phyloP scores from a whole-genome alignment of 2,329 filamentous ascomycete genomes.

The Torrubiella hemipterigena region DNA sequence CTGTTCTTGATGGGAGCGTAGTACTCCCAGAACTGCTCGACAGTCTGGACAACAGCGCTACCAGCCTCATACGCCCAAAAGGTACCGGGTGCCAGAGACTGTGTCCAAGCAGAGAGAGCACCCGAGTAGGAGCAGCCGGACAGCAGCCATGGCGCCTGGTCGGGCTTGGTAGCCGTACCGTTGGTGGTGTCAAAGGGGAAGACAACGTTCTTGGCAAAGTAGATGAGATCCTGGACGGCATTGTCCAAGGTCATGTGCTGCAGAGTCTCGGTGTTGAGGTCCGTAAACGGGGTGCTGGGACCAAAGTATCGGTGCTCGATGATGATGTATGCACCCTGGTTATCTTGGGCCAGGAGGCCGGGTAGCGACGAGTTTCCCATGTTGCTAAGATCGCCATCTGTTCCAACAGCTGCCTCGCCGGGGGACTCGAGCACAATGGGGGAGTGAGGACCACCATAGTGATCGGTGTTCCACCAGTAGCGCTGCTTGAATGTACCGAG shows the following conservation, averaged over 20 bases:
- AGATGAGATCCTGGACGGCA: constrained; percentile 61
- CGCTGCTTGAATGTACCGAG: constrained; percentile 53
- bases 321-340: constrained; percentile 60
- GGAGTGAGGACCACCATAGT: constrained; percentile 64
- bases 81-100: constrained; percentile 59
- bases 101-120: constrained; percentile 60
- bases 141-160: constrained; percentile 56
- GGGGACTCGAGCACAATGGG: constrained; percentile 58
- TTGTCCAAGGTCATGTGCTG: constrained; percentile 72
- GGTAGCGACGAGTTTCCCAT: constrained; percentile 58
- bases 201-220: constrained; percentile 59
- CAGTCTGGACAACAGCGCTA: constrained; percentile 63
- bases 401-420: constrained; percentile 49
- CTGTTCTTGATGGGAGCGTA: constrained; percentile 31
- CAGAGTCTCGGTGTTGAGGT: constrained; percentile 54
- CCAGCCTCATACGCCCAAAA: constrained; percentile 69
- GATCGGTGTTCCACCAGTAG: constrained; percentile 68
- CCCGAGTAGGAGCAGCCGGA: constrained; percentile 76
- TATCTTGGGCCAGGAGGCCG: constrained; percentile 52
- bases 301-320: constrained; percentile 76
- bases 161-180: constrained; percentile 45
- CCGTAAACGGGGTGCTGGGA: constrained; percentile 50
- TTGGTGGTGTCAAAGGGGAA: constrained; percentile 52
- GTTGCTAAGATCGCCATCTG: constrained; percentile 44
- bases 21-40: constrained; percentile 59